Base-by-base conservation (phyloP, 345 rosid genomes). In the Lenwebbia sp. region DNA sequence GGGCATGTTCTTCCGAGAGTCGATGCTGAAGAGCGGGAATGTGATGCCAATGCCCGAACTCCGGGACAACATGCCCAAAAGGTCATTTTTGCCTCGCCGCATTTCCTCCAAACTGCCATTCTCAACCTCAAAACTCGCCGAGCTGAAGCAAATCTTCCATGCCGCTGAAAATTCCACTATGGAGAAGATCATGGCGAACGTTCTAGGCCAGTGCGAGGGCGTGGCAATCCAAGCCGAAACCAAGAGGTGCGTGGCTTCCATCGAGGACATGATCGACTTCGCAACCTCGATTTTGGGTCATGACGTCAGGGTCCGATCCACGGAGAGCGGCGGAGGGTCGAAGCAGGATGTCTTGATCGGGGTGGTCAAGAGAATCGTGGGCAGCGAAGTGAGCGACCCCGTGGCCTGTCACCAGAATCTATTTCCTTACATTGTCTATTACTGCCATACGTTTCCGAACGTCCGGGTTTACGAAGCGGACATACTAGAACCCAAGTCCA, bases 191-290 rank as follows among this genome's bases (percentile, higher is more conserved):
- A 93, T 95, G 19, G 30, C 83, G 23, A 86, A 90, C 30, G 91
- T 98, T 8, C 84, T 94, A 50, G 37, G 81, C 0, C 93, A 90
- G 33, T 95, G 98, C 82, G 96, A 95, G 93, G 85, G 94, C 23
- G 86, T 90, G 0, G 90, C 95, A 7, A 93, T 94, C 83, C 76
- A 84, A 2, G 98, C 95, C 6, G 98, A 96, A 94, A 94, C 93
- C 22, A 96, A 94, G 82, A 93, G 96, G 49, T 96, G 99, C 83
- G 94, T 95, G 4, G 98, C 94, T 51, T 95, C 99, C 0, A 95
- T 94, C 5, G 98, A 96, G 91, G 99, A 96, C 83, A 90, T 94
- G 98, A 91, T 96, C 58, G 99, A 95, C 83, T 94, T 96, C 54
- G 94, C 92, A 58, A 94, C 95, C 52, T 92, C 93, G 2, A 89